Evolutionary conservation across 352 stramenopile species (phyloP).

Genomic region (Albugo candida): DNA sequence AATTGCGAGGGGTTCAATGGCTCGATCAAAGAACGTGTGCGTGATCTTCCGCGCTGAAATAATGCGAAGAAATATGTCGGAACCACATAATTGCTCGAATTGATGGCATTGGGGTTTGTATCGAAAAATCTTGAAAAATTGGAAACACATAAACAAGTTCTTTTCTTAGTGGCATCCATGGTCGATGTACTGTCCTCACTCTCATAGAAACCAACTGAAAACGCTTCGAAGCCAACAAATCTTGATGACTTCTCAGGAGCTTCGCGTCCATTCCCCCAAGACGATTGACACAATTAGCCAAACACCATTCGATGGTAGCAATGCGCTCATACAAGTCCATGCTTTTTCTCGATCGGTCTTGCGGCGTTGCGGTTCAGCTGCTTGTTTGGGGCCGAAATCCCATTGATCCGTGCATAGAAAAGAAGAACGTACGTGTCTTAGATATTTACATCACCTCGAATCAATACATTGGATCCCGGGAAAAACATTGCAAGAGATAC

Average conservation of each 20-base stretch:
- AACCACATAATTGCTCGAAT: slow-evolving; percentile 81
- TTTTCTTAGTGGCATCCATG: too few species aligned
- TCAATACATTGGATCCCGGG: slow-evolving; percentile 87
- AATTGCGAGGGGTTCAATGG: slow-evolving; percentile 82
- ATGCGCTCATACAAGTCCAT: not conserved
- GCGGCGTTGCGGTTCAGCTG: slow-evolving; percentile 77
- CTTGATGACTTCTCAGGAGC: too few species aligned
- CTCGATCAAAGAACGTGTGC: slow-evolving; percentile 81
- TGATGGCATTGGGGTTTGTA: not conserved
- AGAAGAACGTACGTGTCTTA: slow-evolving; percentile 91
- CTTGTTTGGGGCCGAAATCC: slow-evolving; percentile 88
- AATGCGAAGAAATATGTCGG: slow-evolving; percentile 74
- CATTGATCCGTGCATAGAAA: slow-evolving; percentile 96
- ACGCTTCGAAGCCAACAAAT: too few species aligned
- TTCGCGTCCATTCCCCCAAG: too few species aligned
- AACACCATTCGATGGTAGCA: too few species aligned
- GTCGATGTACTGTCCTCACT: too few species aligned
- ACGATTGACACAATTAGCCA: too few species aligned
- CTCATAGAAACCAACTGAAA: too few species aligned
- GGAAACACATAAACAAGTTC: too few species aligned
- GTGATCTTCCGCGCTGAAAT: slow-evolving; percentile 75
- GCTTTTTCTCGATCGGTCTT: slow-evolving; percentile 66
- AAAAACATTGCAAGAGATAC: slow-evolving; percentile 97
- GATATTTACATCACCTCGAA: slow-evolving; percentile 94
- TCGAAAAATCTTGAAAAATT: too few species aligned